Conservation (phyloP, 805 yeast genomes). For the Dipodascus albidus region DNA sequence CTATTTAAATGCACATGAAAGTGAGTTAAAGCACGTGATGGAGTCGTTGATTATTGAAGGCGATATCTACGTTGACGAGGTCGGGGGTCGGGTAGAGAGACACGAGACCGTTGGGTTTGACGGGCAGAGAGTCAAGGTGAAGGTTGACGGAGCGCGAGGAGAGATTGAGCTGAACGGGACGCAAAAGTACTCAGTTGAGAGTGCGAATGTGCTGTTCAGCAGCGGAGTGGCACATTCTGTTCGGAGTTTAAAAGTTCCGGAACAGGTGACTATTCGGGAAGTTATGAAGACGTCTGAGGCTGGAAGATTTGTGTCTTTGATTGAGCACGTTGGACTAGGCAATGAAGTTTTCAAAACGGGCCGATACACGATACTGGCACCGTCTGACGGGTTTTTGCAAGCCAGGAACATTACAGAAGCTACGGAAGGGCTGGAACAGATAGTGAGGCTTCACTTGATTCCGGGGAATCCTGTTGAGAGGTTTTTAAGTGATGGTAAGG, state of each 20-base stretch:
- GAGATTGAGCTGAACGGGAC: not conserved
- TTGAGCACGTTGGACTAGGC: not conserved
- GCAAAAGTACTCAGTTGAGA: conserved; percentile 16
- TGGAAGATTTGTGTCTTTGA: not conserved
- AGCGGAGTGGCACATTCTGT: conserved; percentile 81
- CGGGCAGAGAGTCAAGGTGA: conserved; percentile 6
- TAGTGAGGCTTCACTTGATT: conserved; percentile 59
- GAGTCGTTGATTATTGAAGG: conserved; percentile 50
- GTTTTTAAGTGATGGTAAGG: conserved; percentile 13
- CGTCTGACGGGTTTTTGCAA: conserved; percentile 47
- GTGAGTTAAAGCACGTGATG: conserved; percentile 40
- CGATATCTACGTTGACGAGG: conserved; percentile 53
- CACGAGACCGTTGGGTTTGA: conserved; percentile 6
- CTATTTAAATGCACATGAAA: conserved; percentile 42
- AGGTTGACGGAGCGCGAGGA: conserved; percentile 14
- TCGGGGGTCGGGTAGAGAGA: conserved; percentile 11
- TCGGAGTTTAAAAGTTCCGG: conserved; percentile 45
- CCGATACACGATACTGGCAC: conserved; percentile 61
- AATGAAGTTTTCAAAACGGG: conserved; percentile 18
- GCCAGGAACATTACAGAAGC: conserved; percentile 36
- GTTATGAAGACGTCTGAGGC: not conserved
- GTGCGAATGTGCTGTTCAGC: conserved; percentile 59
- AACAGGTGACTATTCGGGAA: conserved; percentile 28
- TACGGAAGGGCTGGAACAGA: conserved; percentile 36
- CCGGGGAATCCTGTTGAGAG: conserved; percentile 31